Base-by-base conservation (phyloP, 768 basidiomycete species). In the Dacryopinax primogenitus region DNA sequence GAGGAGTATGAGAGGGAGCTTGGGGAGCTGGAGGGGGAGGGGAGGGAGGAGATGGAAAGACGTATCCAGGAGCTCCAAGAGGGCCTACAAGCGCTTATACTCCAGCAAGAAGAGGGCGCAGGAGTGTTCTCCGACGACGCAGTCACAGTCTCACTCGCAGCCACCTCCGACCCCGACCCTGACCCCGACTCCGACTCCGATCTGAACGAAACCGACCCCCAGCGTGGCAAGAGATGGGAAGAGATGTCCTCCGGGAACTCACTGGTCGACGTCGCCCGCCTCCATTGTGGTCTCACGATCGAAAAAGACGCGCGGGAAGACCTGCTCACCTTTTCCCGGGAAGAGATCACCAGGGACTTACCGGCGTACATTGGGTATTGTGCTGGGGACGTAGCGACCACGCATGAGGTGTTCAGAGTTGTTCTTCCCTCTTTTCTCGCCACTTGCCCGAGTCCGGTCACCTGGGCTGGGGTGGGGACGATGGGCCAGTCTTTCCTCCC, bases 401-500 rank as follows among this genome's bases (percentile, higher is more conserved):
- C 95, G 0, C 88, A 94, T 71, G 78, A 81, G 3, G 90, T 98
- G 6, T 96, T 84, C 72, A 70, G 79, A 15, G 80, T 82, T 64
- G 86, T 88, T 32, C 81, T 96, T 6, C 93, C 94, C 0, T 79
- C 84, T 0, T 99, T 95, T 72, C 79, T 92, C 44, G 72, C 78
- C 32, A 84, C 84, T 3, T 99, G 94, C 74, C 92, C 94, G 0
- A 89, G 87, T 72, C 96, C 94, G 0, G 93, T 90, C 1, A 88
- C 90, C 0, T 97, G 97, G 72, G 87, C 92, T 0, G 94, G 95
- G 3, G 81, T 93, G 30, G 76, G 94, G 44, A 84, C 84, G 2
- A 98, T 99, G 96, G 90, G 91, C 0, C 90, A 87, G 18, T 86
- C 89, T 62, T 90, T 97, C 71, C 78, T 99, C 41, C 86, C 92